Conservation (phyloP, 768 basidiomycete genomes). For the Cystobasidium ongulense region DNA sequence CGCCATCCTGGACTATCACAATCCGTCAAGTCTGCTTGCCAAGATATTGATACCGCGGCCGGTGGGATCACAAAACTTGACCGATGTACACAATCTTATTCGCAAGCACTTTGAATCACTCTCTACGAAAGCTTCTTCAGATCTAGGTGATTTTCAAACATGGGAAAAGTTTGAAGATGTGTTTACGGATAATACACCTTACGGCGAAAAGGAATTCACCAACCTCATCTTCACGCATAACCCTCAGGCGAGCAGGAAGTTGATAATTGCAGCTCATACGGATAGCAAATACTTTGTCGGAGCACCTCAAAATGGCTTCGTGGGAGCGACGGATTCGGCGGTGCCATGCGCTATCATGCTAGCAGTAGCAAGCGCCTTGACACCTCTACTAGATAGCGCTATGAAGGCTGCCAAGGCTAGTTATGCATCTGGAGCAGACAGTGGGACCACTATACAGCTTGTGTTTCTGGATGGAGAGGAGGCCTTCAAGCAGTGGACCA, state of each 20-base stretch:
- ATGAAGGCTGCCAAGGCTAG: constrained; percentile 46
- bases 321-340: constrained; percentile 95
- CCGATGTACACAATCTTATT: constrained; percentile 32
- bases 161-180: constrained; percentile 84
- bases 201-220: constrained; percentile 67
- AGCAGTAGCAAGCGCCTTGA: constrained; percentile 63
- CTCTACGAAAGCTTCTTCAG: not conserved
- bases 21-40: constrained; percentile 66
- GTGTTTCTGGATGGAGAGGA: constrained; percentile 98
- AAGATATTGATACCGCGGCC: constrained; percentile 77
- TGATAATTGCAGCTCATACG: constrained; percentile 62
- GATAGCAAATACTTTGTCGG: constrained; percentile 38
- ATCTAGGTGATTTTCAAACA: constrained; percentile 42
- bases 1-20: constrained; percentile 53
- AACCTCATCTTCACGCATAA: constrained; percentile 95
- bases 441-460: constrained; percentile 72
- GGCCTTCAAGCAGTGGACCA: constrained; percentile 83
- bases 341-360: constrained; percentile 90
- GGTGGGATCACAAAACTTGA: constrained; percentile 50
- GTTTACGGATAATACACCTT: constrained; percentile 71
- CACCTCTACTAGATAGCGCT: constrained; percentile 53
- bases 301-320: constrained; percentile 56
- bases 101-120: constrained; percentile 21
- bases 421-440: constrained; percentile 56
- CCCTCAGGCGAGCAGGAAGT: constrained; percentile 66